phyloP scores from a whole-genome alignment of 495 filamentous ascomycete species.

The Penicillium maclennaniae region DNA sequence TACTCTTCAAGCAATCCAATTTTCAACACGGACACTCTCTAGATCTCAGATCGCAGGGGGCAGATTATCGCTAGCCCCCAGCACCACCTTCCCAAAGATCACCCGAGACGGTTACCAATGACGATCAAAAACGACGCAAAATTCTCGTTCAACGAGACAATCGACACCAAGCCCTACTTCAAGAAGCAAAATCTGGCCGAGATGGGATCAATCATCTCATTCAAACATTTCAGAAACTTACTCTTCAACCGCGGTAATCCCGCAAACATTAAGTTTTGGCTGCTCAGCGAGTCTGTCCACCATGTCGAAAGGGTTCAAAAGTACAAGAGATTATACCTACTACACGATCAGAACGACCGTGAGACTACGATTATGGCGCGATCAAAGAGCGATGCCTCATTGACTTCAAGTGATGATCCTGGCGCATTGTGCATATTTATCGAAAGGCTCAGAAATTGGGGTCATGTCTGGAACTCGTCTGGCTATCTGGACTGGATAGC shows the following conservation, averaged over 20 bases:
- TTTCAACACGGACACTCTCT: no score
- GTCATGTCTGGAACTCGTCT: neutral
- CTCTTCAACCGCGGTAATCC: neutral
- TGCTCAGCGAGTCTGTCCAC: neutral
- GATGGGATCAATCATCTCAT: neutral
- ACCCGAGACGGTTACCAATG: neutral
- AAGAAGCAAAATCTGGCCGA: neutral
- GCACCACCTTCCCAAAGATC: neutral
- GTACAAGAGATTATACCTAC: neutral
- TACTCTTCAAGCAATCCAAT: neutral
- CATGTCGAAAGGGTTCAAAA: neutral
- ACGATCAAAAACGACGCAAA: neutral
- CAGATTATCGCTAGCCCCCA: no score
- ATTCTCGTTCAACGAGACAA: neutral
- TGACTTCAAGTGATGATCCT: neutral
- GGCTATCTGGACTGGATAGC: neutral
- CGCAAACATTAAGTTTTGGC: neutral
- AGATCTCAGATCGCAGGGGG: no score
- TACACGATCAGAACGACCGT: neutral
- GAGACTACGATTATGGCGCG: neutral
- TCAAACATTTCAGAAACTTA: neutral
- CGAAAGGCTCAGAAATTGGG: neutral
- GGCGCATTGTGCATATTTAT: neutral
- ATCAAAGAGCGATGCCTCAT: neutral
- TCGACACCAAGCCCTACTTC: neutral